phyloP scores from a whole-genome alignment of 306 rosid genomes.

The Mucuna pruriens region DNA sequence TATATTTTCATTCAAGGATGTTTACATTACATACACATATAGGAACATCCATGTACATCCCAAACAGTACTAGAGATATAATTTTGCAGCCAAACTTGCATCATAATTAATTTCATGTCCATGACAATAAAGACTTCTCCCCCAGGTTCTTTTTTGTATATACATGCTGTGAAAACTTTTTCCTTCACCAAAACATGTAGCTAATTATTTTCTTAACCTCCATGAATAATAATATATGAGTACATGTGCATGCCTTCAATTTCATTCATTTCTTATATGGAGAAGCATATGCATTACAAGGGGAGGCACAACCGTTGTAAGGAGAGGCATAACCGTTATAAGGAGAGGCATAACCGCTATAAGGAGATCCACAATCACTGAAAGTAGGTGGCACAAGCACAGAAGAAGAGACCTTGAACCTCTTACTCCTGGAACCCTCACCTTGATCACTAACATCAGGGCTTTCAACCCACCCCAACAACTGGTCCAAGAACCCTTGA shows the following conservation, averaged over 20 bases:
- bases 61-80: not conserved
- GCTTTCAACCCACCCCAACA: conserved; percentile 71
- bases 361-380: conserved; percentile 36
- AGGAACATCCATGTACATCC: conserved; percentile 5
- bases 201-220: conserved; percentile 7
- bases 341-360: conserved; percentile 46
- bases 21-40: conserved; percentile 2
- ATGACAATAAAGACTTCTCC: conserved; percentile 2
- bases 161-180: conserved; percentile 25
- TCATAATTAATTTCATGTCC: conserved; percentile 22
- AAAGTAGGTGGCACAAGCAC: conserved; percentile 92
- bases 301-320: conserved; percentile 42
- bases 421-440: conserved; percentile 68
- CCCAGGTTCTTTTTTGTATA: conserved; percentile 19
- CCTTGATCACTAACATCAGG: conserved; percentile 25
- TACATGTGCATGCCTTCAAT: not conserved
- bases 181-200: conserved; percentile 30
- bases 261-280: conserved; percentile 40
- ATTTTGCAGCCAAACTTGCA: conserved; percentile 25
- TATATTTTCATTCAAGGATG: not conserved
- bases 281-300: conserved; percentile 42
- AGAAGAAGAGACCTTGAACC: conserved; percentile 92
- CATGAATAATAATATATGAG: not conserved
- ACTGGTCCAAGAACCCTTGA: conserved; percentile 60
- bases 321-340: conserved; percentile 50